Conservation (phyloP, 2,329 filamentous ascomycete genomes). For the Lasiodiplodia sp. region DNA sequence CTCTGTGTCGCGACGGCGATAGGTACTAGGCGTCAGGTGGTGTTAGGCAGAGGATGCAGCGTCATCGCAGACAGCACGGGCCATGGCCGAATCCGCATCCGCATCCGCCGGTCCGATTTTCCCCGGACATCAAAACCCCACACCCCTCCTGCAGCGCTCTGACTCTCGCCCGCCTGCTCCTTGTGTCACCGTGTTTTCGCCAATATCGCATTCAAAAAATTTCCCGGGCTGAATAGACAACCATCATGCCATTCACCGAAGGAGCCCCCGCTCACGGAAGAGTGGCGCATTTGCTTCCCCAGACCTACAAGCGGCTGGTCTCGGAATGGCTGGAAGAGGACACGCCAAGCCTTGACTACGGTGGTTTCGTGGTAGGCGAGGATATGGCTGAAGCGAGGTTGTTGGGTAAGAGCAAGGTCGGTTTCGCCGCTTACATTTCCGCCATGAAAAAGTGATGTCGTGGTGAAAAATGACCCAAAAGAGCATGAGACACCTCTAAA, state of each 20-base stretch:
- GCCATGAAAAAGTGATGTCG: not conserved
- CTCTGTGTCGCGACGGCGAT: no score
- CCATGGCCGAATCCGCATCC: not conserved
- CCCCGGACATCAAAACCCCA: slow-evolving; percentile 13
- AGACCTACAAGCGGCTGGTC: slow-evolving; percentile 82
- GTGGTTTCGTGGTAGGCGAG: slow-evolving; percentile 92
- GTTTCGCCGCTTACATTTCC: slow-evolving; percentile 29
- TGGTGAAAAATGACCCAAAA: not conserved
- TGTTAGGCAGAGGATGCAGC: not conserved
- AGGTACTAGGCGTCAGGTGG: no score
- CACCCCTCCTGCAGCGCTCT: slow-evolving; percentile 6
- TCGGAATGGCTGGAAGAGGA: slow-evolving; percentile 92
- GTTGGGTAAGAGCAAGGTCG: slow-evolving; percentile 64
- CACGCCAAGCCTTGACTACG: slow-evolving; percentile 95
- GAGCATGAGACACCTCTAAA: not conserved
- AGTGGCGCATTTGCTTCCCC: slow-evolving; percentile 78
- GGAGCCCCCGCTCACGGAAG: slow-evolving; percentile 66
- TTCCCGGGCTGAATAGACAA: not conserved
- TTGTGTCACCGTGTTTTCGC: not conserved
- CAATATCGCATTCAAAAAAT: no score
- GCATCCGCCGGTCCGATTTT: slow-evolving; percentile 20
- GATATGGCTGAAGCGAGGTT: slow-evolving; percentile 58
- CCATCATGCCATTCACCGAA: slow-evolving; percentile 43
- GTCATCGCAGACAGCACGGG: not conserved
- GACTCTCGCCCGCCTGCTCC: slow-evolving; percentile 11